Conservation (phyloP, 148 eudicot genomes). For the Arctostaphylos glauca region DNA sequence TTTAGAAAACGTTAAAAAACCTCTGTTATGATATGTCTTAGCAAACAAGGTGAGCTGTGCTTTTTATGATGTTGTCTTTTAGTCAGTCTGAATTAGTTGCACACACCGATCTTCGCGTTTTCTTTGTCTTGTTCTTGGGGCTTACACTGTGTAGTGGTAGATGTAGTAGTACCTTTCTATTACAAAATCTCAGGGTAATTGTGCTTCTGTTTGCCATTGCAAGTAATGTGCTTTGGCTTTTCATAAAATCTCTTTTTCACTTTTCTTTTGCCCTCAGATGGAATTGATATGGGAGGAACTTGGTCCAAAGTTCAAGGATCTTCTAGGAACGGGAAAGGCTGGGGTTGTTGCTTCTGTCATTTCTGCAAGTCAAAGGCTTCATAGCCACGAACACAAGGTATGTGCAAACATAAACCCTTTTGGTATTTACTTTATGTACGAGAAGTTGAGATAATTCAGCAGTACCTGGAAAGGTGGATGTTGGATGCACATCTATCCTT, state of each 20-base stretch:
- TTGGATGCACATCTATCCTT: background rate
- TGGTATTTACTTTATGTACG: background rate
- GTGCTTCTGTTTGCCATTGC: background rate
- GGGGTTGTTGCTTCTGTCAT: conserved; percentile 89
- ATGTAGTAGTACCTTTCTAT: background rate
- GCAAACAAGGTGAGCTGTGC: background rate
- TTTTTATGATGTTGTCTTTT: background rate
- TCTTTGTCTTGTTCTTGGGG: background rate
- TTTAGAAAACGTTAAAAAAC: background rate
- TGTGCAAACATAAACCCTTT: background rate
- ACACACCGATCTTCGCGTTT: background rate
- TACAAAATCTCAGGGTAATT: background rate
- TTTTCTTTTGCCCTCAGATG: conserved; percentile 46
- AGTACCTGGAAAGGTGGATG: background rate
- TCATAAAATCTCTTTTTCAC: background rate
- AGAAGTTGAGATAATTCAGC: conserved; percentile 5
- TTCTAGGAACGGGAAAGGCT: conserved; percentile 59
- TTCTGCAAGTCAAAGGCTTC: conserved; percentile 80
- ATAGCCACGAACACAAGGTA: conserved; percentile 68
- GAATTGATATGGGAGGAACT: conserved; percentile 73
- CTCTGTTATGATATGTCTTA: background rate
- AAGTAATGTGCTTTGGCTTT: background rate
- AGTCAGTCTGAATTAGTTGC: conserved; percentile 3
- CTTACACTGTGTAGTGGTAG: background rate
- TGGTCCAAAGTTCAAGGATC: conserved; percentile 66